phyloP scores from a whole-genome alignment of 371 early-diverging fungal genomes.

The Capniomyces stellatus region DNA sequence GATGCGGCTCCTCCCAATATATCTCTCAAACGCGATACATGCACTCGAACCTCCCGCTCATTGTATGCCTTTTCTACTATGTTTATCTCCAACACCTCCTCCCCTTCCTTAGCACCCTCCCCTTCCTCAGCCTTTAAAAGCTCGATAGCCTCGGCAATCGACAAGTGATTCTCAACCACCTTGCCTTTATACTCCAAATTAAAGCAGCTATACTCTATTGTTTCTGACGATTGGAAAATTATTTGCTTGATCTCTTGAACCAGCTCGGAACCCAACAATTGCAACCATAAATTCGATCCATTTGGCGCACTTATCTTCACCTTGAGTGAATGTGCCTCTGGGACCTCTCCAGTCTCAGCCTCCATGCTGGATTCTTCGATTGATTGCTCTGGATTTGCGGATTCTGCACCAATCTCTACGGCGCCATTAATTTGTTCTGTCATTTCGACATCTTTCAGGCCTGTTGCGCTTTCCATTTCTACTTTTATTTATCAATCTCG shows the following conservation, averaged over 20 bases:
- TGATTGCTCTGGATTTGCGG: background rate
- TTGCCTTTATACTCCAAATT: constrained; percentile 50
- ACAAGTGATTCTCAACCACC: constrained; percentile 21
- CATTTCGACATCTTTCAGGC: too few species aligned
- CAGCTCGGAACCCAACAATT: constrained; percentile 26
- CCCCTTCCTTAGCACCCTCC: constrained; percentile 46
- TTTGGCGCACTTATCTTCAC: background rate
- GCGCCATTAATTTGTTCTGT: background rate
- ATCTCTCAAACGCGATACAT: constrained; percentile 71
- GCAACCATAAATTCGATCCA: background rate
- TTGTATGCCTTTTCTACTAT: constrained; percentile 64
- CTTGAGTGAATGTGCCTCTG: background rate
- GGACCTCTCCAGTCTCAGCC: background rate
- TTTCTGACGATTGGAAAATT: constrained; percentile 69
- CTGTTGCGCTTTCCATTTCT: too few species aligned
- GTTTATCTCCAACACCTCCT: constrained; percentile 39
- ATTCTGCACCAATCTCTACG: background rate
- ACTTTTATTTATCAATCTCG: too few species aligned
- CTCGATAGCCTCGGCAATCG: background rate
- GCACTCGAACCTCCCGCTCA: constrained; percentile 78
- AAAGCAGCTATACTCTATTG: constrained; percentile 78
- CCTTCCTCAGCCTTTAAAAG: background rate
- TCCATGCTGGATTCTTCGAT: background rate
- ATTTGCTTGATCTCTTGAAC: constrained; percentile 75
- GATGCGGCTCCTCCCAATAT: constrained; percentile 58